Conservation (phyloP, 768 basidiomycete species). For the Tylopilus sp. region DNA sequence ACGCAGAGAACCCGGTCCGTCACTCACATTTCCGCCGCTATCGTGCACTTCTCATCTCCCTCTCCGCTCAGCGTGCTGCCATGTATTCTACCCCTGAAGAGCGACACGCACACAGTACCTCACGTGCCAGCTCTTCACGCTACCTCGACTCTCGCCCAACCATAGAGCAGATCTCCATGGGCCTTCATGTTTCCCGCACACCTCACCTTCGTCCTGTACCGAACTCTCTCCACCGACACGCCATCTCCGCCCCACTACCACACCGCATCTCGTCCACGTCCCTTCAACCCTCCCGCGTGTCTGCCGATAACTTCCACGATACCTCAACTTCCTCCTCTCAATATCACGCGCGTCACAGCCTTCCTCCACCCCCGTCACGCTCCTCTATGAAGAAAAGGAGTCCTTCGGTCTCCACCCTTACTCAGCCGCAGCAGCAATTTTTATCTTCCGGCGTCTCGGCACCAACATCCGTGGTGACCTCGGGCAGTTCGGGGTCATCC, state of each 20-base stretch:
- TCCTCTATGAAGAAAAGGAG: slow-evolving; percentile 63
- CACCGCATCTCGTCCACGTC: slow-evolving; percentile 24
- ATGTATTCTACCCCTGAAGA: slow-evolving; percentile 45
- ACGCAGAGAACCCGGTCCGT: slow-evolving; percentile 18
- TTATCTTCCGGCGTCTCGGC: slow-evolving; percentile 18
- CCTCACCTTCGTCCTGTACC: slow-evolving; percentile 56
- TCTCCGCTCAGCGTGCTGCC: slow-evolving; percentile 25
- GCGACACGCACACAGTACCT: slow-evolving; percentile 26
- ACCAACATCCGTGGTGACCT: slow-evolving; percentile 36
- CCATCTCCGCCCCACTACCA: slow-evolving; percentile 15
- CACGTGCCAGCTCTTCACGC: slow-evolving; percentile 37
- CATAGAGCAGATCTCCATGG: slow-evolving; percentile 78
- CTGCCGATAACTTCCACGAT: slow-evolving; percentile 23
- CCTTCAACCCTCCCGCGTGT: slow-evolving; percentile 19
- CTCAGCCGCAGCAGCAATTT: slow-evolving; percentile 16
- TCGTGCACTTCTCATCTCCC: slow-evolving; percentile 7
- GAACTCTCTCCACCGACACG: slow-evolving; percentile 18
- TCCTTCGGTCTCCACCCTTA: slow-evolving; percentile 19
- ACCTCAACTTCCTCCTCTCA: slow-evolving; percentile 22
- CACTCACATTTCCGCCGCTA: not conserved
- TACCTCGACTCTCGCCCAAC: slow-evolving; percentile 52
- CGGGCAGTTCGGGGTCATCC: slow-evolving; percentile 24
- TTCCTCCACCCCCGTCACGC: slow-evolving; percentile 56
- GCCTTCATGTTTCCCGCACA: slow-evolving; percentile 71
- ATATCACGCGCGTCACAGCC: slow-evolving; percentile 25